Base-by-base conservation (phyloP, 78 protist species). In the Guillardia theta region DNA sequence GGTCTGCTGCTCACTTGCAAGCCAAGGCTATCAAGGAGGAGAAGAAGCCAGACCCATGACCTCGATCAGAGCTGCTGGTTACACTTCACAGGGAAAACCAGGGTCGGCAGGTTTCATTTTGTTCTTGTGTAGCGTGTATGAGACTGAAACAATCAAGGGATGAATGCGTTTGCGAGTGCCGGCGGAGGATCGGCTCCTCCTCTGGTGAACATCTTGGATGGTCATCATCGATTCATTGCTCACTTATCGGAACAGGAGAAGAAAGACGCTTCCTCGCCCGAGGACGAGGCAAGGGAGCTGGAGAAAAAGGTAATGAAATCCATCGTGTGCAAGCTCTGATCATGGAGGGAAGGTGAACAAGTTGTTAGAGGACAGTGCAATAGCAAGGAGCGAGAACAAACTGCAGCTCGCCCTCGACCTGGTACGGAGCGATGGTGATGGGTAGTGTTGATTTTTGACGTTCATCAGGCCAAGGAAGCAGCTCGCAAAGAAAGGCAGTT, bases 11-110 rank as follows among this genome's bases (percentile, higher is more conserved):
- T n/a, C n/a, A n/a, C n/a, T n/a, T 50, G 58, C 58, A 10, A 19
- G 58, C 58, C 58, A 10, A 50, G 58, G 58, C 58, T 50, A 15
- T 15, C 58, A 15, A 15, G 30, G 58, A 50, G 58, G 0, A 48
- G 64, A 62, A n/a, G 95, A 70, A 39, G 92, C 76, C 5, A 90
- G 97, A 19, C 96, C 96, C 24, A 96, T 96, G 97, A 96, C 97
- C 50, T 83, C 96, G 22, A 78, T 87, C 41, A 64, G 95, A 10
- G 97, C 96, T 0, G 93, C 95, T 0, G 97, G 97, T 27, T 96
- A 87, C 93, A 47, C 93, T 4, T 70, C 94, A 21, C 70, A 27
- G 2, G 88, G 83, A 50, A 88, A 15, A 46, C 64, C 47, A 15
- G 95, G 88, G 19, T 8, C 92, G 1, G 0, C 77, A 21, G 54